A percentile compares a stretch with the other conserved stretches of the same genome.
Evolutionary conservation across 768 basidiomycete genomes (phyloP).

Genomic region (Leccinum olivaceopallidum): DNA sequence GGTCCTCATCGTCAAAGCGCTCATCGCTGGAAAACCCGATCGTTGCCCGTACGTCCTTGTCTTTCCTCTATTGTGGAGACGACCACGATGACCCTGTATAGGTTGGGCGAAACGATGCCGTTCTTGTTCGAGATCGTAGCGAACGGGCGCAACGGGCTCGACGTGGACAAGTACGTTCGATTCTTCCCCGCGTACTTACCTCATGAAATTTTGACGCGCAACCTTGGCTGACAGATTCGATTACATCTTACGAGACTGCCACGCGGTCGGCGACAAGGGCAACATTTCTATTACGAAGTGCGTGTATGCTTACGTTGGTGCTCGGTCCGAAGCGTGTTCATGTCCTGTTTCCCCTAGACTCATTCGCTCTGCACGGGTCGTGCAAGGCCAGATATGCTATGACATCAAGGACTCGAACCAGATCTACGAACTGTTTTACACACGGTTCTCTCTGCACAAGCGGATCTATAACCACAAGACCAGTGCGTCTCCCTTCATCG

Average conservation of each 20-base stretch:
- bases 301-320: conserved; percentile 8
- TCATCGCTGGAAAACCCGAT: conserved; percentile 63
- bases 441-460: conserved; percentile 81
- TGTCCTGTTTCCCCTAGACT: conserved; percentile 42
- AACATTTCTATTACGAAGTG: conserved; percentile 50
- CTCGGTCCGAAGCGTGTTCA: neutral
- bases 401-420: conserved; percentile 80
- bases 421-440: conserved; percentile 71
- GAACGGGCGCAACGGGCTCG: conserved; percentile 78
- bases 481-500: conserved; percentile 18
- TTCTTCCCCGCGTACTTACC: neutral
- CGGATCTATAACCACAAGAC: conserved; percentile 82
- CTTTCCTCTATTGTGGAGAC: too few species aligned
- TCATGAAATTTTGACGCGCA: neutral
- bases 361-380: conserved; percentile 72
- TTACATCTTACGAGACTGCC: conserved; percentile 76
- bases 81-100: conserved; percentile 2
- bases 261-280: conserved; percentile 66
- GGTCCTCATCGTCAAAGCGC: conserved; percentile 66
- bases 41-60: conserved; percentile 50
- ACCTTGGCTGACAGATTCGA: conserved; percentile 61
- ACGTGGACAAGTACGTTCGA: conserved; percentile 73
- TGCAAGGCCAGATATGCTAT: conserved; percentile 76
- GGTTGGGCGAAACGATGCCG: conserved; percentile 50
- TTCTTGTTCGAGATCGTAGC: conserved; percentile 87